phyloP scores from a whole-genome alignment of 2,329 filamentous ascomycete species.

The Clonostachys sp. region DNA sequence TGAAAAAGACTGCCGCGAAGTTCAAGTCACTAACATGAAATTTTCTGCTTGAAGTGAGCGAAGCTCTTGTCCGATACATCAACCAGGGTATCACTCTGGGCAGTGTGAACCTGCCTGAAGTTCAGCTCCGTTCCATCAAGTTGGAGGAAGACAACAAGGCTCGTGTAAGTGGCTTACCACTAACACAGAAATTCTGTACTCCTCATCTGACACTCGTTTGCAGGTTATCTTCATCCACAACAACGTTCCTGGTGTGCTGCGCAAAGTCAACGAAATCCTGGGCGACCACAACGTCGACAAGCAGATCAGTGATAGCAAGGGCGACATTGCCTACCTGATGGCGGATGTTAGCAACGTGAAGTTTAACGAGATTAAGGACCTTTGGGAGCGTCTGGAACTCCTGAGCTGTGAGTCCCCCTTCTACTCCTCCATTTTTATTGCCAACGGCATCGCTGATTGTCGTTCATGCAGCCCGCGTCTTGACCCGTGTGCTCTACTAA shows the following conservation, averaged over 20 bases:
- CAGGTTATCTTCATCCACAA: conserved; percentile 92
- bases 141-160: conserved; percentile 86
- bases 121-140: conserved; percentile 83
- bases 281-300: conserved; percentile 97
- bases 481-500: conserved; percentile 43
- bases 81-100: conserved; percentile 90
- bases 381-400: conserved; percentile 77
- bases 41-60: conserved; percentile 53
- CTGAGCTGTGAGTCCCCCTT: conserved; percentile 61
- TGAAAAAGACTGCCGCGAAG: neutral
- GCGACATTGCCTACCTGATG: conserved; percentile 95
- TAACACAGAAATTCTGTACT: neutral
- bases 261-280: conserved; percentile 91
- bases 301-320: conserved; percentile 94
- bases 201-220: neutral
- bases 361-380: conserved; percentile 74
- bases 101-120: conserved; percentile 96
- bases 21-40: neutral
- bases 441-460: neutral
- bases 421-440: neutral
- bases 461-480: conserved; percentile 30
- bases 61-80: conserved; percentile 87
- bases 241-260: conserved; percentile 92
- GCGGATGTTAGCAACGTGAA: conserved; percentile 91
- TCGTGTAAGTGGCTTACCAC: conserved; percentile 44